Evolutionary conservation across 257 asterid species (phyloP).

Genomic region (Plantago ovata): DNA sequence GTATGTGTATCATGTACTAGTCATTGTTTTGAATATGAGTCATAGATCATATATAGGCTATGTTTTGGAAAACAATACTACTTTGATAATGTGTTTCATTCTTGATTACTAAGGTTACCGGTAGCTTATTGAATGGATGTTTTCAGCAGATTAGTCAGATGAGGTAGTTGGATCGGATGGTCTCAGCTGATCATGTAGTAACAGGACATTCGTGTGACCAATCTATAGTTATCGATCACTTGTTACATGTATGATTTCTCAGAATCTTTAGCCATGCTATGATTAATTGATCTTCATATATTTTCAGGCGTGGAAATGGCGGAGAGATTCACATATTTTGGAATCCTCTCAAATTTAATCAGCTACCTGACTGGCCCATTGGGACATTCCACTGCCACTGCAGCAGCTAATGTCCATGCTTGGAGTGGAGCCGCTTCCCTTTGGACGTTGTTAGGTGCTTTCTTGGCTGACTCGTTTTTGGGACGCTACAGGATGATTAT

Average conservation of each 20-base stretch:
- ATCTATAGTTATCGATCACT: background rate
- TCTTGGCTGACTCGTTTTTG: constrained; percentile 35
- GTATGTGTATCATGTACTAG: background rate
- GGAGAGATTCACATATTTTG: constrained; percentile 22
- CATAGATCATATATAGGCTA: too few relatives aligned
- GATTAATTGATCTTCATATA: too few relatives aligned
- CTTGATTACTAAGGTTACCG: too few relatives aligned
- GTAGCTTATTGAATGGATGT: too few relatives aligned
- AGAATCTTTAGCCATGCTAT: too few relatives aligned
- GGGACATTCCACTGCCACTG: constrained; percentile 39
- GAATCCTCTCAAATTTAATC: constrained; percentile 35
- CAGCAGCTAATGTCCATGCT: constrained; percentile 36
- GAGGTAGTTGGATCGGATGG: too few relatives aligned
- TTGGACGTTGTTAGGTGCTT: constrained; percentile 37
- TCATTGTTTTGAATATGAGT: background rate
- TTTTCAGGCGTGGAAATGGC: constrained; percentile 23
- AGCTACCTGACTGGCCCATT: constrained; percentile 39
- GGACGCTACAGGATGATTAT: constrained; percentile 40
- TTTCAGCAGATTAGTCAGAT: too few relatives aligned
- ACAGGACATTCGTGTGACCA: too few relatives aligned
- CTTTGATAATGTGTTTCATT: too few relatives aligned
- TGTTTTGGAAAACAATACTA: too few relatives aligned
- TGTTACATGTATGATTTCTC: background rate
- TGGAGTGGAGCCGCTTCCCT: constrained; percentile 35
- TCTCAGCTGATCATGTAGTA: too few relatives aligned